These are phyloP conservation scores for Lichtheimia hyalospora DNA, from an alignment of 371 early-diverging fungal genomes.

Conservation along the genomic window DNA sequence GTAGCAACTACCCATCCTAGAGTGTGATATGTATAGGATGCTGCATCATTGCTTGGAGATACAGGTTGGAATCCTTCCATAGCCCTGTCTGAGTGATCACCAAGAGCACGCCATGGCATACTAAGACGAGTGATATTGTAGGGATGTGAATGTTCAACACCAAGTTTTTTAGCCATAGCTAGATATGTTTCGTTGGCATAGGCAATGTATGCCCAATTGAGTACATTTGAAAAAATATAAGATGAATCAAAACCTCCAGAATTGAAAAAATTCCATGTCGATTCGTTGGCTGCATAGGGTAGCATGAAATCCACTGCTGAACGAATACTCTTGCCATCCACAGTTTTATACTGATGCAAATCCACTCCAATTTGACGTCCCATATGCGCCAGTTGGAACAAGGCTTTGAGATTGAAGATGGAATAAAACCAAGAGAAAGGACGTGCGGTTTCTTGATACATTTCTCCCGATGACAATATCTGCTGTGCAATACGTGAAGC, in stretches of 20 bases:
- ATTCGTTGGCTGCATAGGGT: constrained; percentile 40
- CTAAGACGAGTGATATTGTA: constrained; percentile 28
- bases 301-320: constrained; percentile 51
- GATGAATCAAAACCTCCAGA: constrained; percentile 22
- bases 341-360: constrained; percentile 34
- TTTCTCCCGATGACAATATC: constrained; percentile 30
- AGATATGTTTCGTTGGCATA: constrained; percentile 35
- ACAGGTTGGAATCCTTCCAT: constrained; percentile 1
- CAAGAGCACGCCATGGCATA: constrained; percentile 16
- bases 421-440: constrained; percentile 44
- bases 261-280: constrained; percentile 41
- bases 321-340: constrained; percentile 38
- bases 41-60: not conserved
- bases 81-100: constrained; percentile 5
- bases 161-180: constrained; percentile 3
- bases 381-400: constrained; percentile 38
- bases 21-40: not conserved
- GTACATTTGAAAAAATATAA: constrained; percentile 30
- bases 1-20: too few species aligned
- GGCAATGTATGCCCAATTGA: constrained; percentile 43
- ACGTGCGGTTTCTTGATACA: constrained; percentile 35
- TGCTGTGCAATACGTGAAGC: constrained; percentile 31
- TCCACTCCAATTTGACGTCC: constrained; percentile 27
- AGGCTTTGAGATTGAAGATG: constrained; percentile 38
- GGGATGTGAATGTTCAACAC: constrained; percentile 7